Conservation (phyloP, 306 rosid genomes). For the Quercus robur region DNA sequence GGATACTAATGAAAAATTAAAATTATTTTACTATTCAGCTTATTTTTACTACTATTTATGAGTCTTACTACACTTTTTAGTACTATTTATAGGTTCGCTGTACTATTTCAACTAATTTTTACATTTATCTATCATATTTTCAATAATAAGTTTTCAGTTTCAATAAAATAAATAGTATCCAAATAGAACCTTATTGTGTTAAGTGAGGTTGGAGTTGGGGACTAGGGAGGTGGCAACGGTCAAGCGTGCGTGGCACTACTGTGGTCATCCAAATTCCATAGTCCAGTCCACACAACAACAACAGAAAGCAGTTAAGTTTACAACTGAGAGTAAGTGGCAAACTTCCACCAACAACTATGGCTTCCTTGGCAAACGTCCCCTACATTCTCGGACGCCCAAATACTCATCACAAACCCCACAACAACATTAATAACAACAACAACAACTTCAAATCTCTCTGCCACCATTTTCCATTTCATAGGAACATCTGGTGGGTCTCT, state of each 20-base stretch:
- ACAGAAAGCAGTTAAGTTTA: background rate
- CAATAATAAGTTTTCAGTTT: too few species aligned
- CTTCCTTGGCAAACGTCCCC: constrained; percentile 22
- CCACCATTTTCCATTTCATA: background rate
- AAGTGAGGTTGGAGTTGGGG: background rate
- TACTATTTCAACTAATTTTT: too few species aligned
- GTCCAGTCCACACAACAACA: too few species aligned
- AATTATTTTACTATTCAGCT: too few species aligned
- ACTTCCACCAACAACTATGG: constrained; percentile 21
- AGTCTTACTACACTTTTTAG: too few species aligned
- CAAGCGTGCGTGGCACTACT: constrained; percentile 50
- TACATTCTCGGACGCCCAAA: constrained; percentile 19
- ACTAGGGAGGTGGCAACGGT: constrained; percentile 16
- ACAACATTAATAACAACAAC: background rate
- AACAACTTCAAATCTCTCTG: background rate
- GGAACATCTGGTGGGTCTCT: constrained; percentile 11
- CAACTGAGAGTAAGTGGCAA: background rate
- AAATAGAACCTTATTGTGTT: too few species aligned
- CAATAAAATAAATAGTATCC: too few species aligned
- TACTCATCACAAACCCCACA: background rate
- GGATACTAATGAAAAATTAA: too few species aligned
- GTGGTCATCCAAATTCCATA: constrained; percentile 38
- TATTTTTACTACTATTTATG: too few species aligned
- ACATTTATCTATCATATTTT: too few species aligned
- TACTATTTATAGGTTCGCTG: too few species aligned